Conservation (phyloP, 2,329 filamentous ascomycete genomes). For the Colletotrichum cordylinicola region DNA sequence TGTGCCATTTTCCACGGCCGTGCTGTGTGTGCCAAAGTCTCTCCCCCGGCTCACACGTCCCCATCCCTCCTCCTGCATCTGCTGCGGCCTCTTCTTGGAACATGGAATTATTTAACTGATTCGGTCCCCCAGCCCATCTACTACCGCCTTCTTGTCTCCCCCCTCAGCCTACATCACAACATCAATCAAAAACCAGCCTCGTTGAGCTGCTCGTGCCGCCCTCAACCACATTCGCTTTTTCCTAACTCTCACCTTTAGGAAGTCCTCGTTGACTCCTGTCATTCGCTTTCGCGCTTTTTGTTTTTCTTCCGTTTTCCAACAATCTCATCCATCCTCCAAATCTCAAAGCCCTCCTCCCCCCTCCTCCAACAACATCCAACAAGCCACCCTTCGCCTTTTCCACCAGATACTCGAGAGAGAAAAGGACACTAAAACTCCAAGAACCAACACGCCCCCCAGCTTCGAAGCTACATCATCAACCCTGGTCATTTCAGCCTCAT, state of each 20-base stretch:
- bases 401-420: slow-evolving; percentile 23
- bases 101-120: slow-evolving; percentile 22
- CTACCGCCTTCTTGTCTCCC: slow-evolving; percentile 36
- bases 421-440: not conserved
- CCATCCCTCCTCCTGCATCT: not conserved
- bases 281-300: slow-evolving; percentile 67
- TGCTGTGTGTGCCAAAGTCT: not conserved
- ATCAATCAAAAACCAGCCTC: slow-evolving; percentile 21
- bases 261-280: slow-evolving; percentile 79
- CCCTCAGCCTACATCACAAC: slow-evolving; percentile 33
- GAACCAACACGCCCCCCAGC: not conserved
- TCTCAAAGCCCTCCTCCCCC: not conserved
- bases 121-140: slow-evolving; percentile 40
- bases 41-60: not conserved
- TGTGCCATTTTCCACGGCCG: not conserved
- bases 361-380: slow-evolving; percentile 25
- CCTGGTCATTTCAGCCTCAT: slow-evolving; percentile 12
- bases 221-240: slow-evolving; percentile 54
- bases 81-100: slow-evolving; percentile 8
- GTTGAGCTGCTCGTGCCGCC: slow-evolving; percentile 20
- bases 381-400: slow-evolving; percentile 23
- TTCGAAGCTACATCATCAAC: not conserved
- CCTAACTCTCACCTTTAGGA: slow-evolving; percentile 56
- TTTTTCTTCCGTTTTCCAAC: slow-evolving; percentile 45
- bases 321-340: slow-evolving; percentile 24